These are phyloP conservation scores for Begonia peltatifolia DNA, from an alignment of 306 rosid genomes.

Conservation along the genomic window DNA sequence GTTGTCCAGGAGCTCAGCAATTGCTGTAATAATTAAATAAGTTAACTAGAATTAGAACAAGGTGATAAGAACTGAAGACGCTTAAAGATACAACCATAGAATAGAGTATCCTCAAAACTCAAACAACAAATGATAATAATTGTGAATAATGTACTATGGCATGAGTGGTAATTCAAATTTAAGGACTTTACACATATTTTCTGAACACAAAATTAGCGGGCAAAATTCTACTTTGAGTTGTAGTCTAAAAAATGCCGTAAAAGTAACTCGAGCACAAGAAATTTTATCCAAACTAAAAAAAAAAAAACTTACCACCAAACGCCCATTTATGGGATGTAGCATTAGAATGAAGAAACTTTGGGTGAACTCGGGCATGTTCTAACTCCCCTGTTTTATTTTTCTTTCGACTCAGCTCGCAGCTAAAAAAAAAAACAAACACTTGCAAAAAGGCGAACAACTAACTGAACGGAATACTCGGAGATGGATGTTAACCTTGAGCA, in stretches of 20 bases:
- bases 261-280: too few relatives aligned
- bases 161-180: too few relatives aligned
- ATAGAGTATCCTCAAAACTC: background rate
- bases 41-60: background rate
- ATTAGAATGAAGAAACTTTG: constrained; percentile 95
- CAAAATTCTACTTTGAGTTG: too few relatives aligned
- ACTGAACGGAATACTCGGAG: background rate
- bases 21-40: constrained; percentile 38
- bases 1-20: constrained; percentile 93
- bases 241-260: too few relatives aligned
- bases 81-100: background rate
- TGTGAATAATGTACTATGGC: too few relatives aligned
- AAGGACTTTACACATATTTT: too few relatives aligned
- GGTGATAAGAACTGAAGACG: background rate
- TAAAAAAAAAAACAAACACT: background rate
- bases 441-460: background rate
- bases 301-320: constrained; percentile 56
- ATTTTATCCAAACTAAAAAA: too few relatives aligned
- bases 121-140: background rate
- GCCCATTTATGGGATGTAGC: constrained; percentile 99
- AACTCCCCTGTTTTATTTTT: constrained; percentile 28
- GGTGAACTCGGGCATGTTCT: constrained; percentile 94
- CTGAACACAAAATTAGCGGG: too few relatives aligned
- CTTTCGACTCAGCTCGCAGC: background rate
- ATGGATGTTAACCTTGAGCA: background rate